These are phyloP conservation scores for Magnusiomyces paraingens DNA, from an alignment of 1,139 yeast species.

Conservation along the genomic window DNA sequence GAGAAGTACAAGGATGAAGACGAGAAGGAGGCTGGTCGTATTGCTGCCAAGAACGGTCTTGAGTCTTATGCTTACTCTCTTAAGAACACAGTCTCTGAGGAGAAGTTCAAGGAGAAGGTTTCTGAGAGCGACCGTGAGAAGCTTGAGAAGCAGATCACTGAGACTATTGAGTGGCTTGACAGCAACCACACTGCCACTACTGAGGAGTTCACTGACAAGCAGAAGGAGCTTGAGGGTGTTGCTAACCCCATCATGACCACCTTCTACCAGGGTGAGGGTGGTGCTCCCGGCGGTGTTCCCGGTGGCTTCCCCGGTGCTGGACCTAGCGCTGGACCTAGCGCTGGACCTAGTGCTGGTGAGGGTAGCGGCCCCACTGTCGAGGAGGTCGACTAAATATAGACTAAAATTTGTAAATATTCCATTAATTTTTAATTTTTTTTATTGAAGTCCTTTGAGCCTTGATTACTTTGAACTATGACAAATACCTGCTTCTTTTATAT, in stretches of 20 bases:
- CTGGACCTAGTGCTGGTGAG: conserved; percentile 43
- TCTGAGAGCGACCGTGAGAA: conserved; percentile 71
- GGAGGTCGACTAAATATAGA: conserved; percentile 67
- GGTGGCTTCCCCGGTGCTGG: conserved; percentile 46
- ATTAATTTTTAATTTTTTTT: too few relatives aligned
- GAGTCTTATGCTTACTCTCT: conserved; percentile 89
- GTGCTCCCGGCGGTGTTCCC: conserved; percentile 52
- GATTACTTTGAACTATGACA: too few relatives aligned
- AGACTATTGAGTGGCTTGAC: conserved; percentile 84
- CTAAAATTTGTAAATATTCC: background rate
- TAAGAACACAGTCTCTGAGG: conserved; percentile 77
- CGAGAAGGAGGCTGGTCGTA: conserved; percentile 74
- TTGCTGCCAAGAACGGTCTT: conserved; percentile 77
- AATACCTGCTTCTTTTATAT: too few relatives aligned
- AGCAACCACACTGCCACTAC: conserved; percentile 78
- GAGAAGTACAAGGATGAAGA: conserved; percentile 82
- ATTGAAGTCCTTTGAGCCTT: too few relatives aligned
- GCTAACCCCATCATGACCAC: conserved; percentile 93
- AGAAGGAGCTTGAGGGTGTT: conserved; percentile 88
- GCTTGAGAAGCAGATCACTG: conserved; percentile 79
- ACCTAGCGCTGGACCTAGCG: conserved; percentile 63
- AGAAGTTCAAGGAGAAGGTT: conserved; percentile 76
- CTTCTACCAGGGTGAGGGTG: conserved; percentile 59
- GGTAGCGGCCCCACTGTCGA: conserved; percentile 77
- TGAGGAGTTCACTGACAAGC: conserved; percentile 82